Evolutionary conservation across 73 alveolate species (phyloP).

Genomic region (Tetrahymena borealis): DNA sequence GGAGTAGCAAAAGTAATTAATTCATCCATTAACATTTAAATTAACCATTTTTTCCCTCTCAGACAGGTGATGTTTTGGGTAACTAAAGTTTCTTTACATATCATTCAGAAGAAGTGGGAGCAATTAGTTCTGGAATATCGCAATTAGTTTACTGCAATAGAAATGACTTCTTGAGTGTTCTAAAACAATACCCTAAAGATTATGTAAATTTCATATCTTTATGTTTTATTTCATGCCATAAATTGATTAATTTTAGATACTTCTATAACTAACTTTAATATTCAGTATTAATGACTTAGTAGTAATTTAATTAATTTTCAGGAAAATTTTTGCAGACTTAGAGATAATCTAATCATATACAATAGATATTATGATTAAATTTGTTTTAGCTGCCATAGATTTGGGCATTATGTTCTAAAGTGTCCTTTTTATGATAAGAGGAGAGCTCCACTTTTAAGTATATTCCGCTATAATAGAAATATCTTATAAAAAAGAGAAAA

Average conservation of each 20-base stretch:
- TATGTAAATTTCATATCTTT: not conserved
- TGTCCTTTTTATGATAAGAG: not conserved
- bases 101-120: not conserved
- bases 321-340: not conserved
- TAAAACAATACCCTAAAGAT: not conserved
- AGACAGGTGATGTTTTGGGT: not conserved
- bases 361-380: not conserved
- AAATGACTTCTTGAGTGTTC: not conserved
- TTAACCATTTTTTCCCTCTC: not conserved
- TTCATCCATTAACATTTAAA: not conserved
- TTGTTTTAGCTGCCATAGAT: not conserved
- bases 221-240: not conserved
- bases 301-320: too few species aligned
- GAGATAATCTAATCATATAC: not conserved
- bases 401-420: not conserved
- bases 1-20: not conserved
- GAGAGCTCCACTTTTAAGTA: not conserved
- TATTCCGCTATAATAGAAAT: not conserved
- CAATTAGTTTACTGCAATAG: not conserved
- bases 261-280: too few species aligned
- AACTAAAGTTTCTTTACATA: not conserved
- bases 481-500: not conserved
- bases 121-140: not conserved
- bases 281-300: too few species aligned
- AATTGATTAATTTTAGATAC: not conserved